Percentiles rank a stretch among this genome's conserved stretches.
These are phyloP conservation scores for Kodamaea sp. DNA, from an alignment of 1,139 yeast genomes.

Conservation along the genomic window DNA sequence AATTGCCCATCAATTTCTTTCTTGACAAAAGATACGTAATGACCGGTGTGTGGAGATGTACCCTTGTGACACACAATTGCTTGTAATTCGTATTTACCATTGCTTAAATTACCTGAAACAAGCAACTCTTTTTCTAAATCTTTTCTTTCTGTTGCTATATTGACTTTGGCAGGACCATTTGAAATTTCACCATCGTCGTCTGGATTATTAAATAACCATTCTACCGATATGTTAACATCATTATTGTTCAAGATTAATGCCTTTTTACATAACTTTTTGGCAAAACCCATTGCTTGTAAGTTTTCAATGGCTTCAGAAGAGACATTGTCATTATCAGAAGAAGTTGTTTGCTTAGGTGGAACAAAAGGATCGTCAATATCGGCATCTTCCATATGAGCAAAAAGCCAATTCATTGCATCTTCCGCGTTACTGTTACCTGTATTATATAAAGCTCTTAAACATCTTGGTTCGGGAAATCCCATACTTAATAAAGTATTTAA, in stretches of 20 bases:
- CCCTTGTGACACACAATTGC: slow-evolving; percentile 94
- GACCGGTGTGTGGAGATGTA: slow-evolving; percentile 91
- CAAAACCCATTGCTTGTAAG: slow-evolving; percentile 76
- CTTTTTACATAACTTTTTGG: slow-evolving; percentile 56
- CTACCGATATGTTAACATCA: slow-evolving; percentile 75
- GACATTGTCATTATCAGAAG: neutral
- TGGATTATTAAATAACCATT: slow-evolving; percentile 81
- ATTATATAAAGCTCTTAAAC: slow-evolving; percentile 61
- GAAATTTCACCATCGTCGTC: slow-evolving; percentile 54
- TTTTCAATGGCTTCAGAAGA: slow-evolving; percentile 45
- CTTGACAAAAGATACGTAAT: slow-evolving; percentile 81
- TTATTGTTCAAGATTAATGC: slow-evolving; percentile 59
- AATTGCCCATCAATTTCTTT: slow-evolving; percentile 32
- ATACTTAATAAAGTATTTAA: slow-evolving; percentile 58
- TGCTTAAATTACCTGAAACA: slow-evolving; percentile 1
- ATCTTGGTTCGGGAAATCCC: slow-evolving; percentile 82
- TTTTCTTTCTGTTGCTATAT: slow-evolving; percentile 19
- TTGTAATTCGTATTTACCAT: slow-evolving; percentile 48
- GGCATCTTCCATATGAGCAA: slow-evolving; percentile 82
- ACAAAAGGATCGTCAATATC: slow-evolving; percentile 65
- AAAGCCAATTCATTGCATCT: slow-evolving; percentile 86
- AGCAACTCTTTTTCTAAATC: slow-evolving; percentile 14
- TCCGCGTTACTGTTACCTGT: slow-evolving; percentile 73
- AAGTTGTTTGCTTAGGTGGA: neutral
- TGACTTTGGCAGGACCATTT: slow-evolving; percentile 8